Evolutionary conservation across 2,329 filamentous ascomycete species (phyloP), one percentile per base, ranked within the genome.

Genomic region (Apiospora pterosperma): DNA sequence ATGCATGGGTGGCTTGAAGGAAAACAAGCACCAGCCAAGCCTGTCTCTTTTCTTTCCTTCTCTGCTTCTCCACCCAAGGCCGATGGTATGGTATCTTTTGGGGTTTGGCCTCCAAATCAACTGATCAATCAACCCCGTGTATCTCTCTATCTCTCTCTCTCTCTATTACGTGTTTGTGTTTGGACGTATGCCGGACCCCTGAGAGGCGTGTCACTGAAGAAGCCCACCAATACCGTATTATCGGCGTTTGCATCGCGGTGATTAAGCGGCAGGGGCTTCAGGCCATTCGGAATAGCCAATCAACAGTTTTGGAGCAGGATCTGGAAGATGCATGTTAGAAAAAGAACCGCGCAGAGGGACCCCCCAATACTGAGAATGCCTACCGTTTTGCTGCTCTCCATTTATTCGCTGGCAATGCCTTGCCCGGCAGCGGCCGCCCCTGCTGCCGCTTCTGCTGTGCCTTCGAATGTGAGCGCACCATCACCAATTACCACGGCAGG

Each of bases 401-500:
- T 25, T 36, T 62, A 62, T 36, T 48, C 28, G 60, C 60, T 61
- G 23, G 19, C 19, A 10, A 62, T 62, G 41, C 38, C 60, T 16
- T 11, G 21, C 4, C 60, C 39, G 16, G 23, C 60, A 8, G 61
- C 61, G 1, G 3, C 3, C 4, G 64, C 65, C 5, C 62, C 65
- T 34, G 42, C 65, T 28, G 65, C 67, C 14, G 64, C 69, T 42
- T 69, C 70, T 21, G 65, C 61, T 42, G 11, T 67, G 25, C 67
- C 67, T 59, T 59, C 76, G 67, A 82, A 82, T 66, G 79, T 80
- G 66, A 82, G 81, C 70, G 81, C 80, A 75, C 80, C 80, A 76
- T 78, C 76, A 76, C 75, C 75, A 67, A 74, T 74, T 66, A 76
- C 75, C 69, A 76, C 67, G 42, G 75, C 75, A 64, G 75, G 75